Base-by-base conservation (phyloP, 306 rosid species). In the Quercus rubra region DNA sequence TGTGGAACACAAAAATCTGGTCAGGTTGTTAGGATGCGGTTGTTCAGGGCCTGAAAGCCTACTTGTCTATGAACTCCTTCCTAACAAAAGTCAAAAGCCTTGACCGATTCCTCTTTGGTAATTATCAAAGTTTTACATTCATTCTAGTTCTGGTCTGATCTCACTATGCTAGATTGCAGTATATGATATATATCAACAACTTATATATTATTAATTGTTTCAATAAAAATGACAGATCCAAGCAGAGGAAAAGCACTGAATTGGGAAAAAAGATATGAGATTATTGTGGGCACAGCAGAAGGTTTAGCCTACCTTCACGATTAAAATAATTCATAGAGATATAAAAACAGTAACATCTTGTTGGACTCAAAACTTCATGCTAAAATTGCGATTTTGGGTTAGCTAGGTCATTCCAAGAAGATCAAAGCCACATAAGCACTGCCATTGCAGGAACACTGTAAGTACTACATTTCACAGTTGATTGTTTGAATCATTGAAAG, bases 351-450 rank as follows among this genome's bases (percentile, higher is more conserved):
- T 80, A 95, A 93, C 76, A 93, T 95, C 84, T 83, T 95, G 67
- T 78, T 95, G 86, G 96, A 95, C 70, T 71, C 88, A 52, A 91
- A 83, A 88, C 85, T 89, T 76, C 95, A 90, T 3, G 90, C 99
- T 18, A 93, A 91, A 82, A 93, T 95, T 76, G 99, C 99, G 99
- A 95, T 89, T 95, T 95, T 77, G 99, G 99, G 73, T 85, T 93
- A 81, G 98, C 99, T 13, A 89, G 98, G 76, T 86, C 97, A 70
- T 95, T 91, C 75, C 91, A 91, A 81, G 97, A 90, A 72, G 93
- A 93, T 74, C 76, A 91, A 87, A 95, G 97, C 75, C 99, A 93
- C 80, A 93, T 93, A 52, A 95, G 98, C 78, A 95, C 99, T 3
- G 97, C 93, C 68, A 90, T 95, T 72, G 98, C 98, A 73, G 99